phyloP scores from a whole-genome alignment of 345 rosid species.

The Moricandia arvensis region DNA sequence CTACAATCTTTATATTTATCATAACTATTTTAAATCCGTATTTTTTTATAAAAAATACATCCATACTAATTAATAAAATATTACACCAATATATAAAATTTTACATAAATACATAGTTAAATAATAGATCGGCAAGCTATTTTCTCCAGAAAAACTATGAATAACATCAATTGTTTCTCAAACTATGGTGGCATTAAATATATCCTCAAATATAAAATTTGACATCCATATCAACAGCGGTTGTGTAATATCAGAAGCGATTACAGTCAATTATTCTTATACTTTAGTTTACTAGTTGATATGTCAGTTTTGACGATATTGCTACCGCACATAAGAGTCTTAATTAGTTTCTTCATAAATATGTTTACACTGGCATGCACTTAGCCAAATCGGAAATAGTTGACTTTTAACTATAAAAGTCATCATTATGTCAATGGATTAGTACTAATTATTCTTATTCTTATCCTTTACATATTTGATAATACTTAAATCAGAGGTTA shows the following conservation, averaged over 20 bases:
- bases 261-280: not conserved
- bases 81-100: no score
- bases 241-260: not conserved
- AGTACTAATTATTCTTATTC: not conserved
- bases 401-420: not conserved
- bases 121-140: no score
- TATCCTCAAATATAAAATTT: no score
- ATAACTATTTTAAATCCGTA: no score
- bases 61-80: no score
- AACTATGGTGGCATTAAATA: no score
- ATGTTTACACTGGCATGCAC: not conserved
- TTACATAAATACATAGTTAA: no score
- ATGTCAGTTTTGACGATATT: not conserved
- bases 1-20: no score
- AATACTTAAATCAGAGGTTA: constrained; percentile 9
- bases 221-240: no score
- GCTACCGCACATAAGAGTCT: not conserved
- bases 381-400: not conserved
- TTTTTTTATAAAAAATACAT: no score
- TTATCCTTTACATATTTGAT: not conserved
- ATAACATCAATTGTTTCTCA: no score
- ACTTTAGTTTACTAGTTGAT: not conserved
- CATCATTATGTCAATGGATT: not conserved
- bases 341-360: not conserved
- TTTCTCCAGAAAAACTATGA: no score